Percentiles rank a stretch among this genome's conserved stretches.
These are phyloP conservation scores for Hebeloma cylindrosporum DNA, from an alignment of 768 basidiomycete genomes.

Conservation along the genomic window DNA sequence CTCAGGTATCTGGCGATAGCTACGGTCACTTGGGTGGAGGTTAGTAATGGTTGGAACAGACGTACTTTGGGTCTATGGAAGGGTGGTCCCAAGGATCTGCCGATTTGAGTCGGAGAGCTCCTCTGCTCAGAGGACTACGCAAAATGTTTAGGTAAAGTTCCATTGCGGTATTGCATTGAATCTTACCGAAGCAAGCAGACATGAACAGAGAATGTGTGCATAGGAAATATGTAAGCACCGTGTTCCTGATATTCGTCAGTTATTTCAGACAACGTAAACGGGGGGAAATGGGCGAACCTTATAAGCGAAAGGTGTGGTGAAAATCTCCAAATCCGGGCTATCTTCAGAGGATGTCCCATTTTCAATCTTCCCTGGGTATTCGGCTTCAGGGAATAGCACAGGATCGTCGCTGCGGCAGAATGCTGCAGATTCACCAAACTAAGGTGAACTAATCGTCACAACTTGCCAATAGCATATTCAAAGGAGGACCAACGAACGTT, in stretches of 20 bases:
- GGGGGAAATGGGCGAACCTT: slow-evolving; percentile 24
- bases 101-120: slow-evolving; percentile 36
- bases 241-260: slow-evolving; percentile 30
- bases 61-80: slow-evolving; percentile 39
- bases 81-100: slow-evolving; percentile 38
- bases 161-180: too few species aligned
- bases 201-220: slow-evolving; percentile 40
- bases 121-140: slow-evolving; percentile 39
- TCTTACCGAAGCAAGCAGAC: slow-evolving; percentile 37
- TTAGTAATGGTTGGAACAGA: neutral
- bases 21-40: neutral
- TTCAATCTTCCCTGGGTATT: slow-evolving; percentile 30
- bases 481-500: slow-evolving; percentile 44
- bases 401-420: slow-evolving; percentile 53
- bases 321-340: slow-evolving; percentile 45
- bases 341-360: slow-evolving; percentile 40
- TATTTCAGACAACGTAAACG: neutral
- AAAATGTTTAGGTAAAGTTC: too few species aligned
- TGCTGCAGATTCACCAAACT: slow-evolving; percentile 51
- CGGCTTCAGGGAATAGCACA: slow-evolving; percentile 39
- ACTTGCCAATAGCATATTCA: neutral
- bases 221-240: slow-evolving; percentile 34
- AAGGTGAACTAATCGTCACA: neutral
- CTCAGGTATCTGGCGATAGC: slow-evolving; percentile 35
- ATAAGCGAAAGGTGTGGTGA: slow-evolving; percentile 40